These are phyloP conservation scores for Adansonia grandidieri DNA, from an alignment of 441 rosid genomes.

Conservation along the genomic window DNA sequence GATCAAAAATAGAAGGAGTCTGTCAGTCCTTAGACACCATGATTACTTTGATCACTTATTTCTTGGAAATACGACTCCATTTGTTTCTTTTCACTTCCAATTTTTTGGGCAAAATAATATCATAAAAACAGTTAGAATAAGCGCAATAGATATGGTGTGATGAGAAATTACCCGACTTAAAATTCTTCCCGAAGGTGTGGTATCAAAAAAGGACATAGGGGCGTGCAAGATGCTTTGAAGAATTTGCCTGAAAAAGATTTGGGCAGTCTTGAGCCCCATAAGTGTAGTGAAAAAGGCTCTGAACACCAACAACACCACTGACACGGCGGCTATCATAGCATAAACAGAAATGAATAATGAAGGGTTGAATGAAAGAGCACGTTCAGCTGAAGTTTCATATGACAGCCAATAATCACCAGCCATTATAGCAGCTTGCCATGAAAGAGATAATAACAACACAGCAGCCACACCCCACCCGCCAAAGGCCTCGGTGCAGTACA, in stretches of 20 bases:
- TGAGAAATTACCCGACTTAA: slow-evolving; percentile 64
- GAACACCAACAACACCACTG: slow-evolving; percentile 52
- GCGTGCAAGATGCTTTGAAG: slow-evolving; percentile 84
- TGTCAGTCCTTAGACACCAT: slow-evolving; percentile 23
- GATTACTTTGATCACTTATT: background rate
- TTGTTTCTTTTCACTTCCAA: background rate
- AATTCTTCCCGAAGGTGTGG: slow-evolving; percentile 95
- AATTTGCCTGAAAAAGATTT: slow-evolving; percentile 72
- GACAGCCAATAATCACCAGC: slow-evolving; percentile 96
- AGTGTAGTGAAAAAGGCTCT: slow-evolving; percentile 60
- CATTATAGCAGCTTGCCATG: slow-evolving; percentile 87
- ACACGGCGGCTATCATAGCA: slow-evolving; percentile 56
- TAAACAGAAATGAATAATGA: slow-evolving; percentile 67
- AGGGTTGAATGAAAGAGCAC: slow-evolving; percentile 52
- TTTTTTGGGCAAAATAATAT: background rate
- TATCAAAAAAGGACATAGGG: slow-evolving; percentile 93
- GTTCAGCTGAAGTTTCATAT: slow-evolving; percentile 73
- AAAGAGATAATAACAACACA: slow-evolving; percentile 61
- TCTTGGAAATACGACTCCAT: background rate
- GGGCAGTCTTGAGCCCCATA: slow-evolving; percentile 84
- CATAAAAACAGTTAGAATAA: background rate
- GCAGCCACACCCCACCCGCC: slow-evolving; percentile 90
- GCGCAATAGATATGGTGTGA: too few relatives aligned
- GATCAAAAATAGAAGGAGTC: slow-evolving; percentile 14
- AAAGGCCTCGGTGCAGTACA: slow-evolving; percentile 77